These are phyloP conservation scores for Thuja plicata DNA, from an alignment of 83 land plant species.

Conservation along the genomic window DNA sequence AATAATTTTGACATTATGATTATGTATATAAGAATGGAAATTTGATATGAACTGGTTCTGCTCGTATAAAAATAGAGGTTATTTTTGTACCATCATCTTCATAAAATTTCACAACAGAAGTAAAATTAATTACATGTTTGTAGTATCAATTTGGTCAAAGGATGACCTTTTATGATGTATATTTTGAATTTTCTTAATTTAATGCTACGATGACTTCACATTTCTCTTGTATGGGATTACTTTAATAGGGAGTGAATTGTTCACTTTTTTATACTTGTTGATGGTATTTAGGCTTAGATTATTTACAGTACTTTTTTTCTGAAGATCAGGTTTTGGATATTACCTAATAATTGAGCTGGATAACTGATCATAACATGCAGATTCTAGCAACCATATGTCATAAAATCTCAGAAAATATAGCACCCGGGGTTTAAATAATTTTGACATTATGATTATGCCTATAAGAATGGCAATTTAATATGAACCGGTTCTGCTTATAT, in stretches of 20 bases:
- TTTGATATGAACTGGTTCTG: neutral
- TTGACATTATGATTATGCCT: neutral
- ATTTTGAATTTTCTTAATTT: neutral
- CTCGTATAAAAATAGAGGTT: neutral
- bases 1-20: neutral
- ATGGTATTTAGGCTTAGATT: slow-evolving; percentile 13
- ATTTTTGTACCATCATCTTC: neutral
- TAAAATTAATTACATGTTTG: neutral
- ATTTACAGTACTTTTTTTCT: neutral
- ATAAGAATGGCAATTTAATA: neutral
- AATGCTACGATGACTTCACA: neutral
- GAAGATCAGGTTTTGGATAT: too few relatives aligned
- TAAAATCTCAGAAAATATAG: slow-evolving; percentile 2
- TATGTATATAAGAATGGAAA: neutral
- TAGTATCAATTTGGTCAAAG: neutral
- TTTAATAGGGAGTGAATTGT: neutral
- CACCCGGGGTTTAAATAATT: neutral
- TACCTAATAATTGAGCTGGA: neutral
- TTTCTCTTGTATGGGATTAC: neutral
- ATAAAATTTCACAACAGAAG: neutral
- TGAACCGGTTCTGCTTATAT: neutral
- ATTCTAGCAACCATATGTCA: neutral
- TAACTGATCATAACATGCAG: neutral
- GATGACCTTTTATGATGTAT: neutral
- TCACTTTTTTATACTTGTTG: neutral